Conservation (phyloP, 257 asterid species). For the Nemophila menziesii region DNA sequence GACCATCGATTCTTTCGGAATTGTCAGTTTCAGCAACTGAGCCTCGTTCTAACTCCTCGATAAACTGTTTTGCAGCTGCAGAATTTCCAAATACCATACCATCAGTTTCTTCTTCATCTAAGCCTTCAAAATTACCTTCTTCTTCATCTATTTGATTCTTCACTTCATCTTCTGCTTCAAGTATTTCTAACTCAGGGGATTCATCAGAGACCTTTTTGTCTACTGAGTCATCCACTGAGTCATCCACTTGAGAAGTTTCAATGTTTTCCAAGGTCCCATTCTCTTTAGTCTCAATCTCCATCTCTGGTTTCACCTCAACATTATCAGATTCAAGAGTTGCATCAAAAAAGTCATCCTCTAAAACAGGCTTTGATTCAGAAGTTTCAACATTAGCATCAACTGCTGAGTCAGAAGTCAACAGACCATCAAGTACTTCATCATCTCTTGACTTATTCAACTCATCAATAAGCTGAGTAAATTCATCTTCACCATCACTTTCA, state of each 20-base stretch:
- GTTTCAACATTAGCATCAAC: conserved; percentile 12
- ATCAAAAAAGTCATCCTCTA: conserved; percentile 9
- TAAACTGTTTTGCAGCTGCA: conserved; percentile 74
- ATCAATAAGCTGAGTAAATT: conserved; percentile 15
- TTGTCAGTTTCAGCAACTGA: conserved; percentile 35
- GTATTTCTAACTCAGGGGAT: conserved; percentile 22
- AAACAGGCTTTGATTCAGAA: conserved; percentile 8
- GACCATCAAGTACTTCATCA: conserved; percentile 14
- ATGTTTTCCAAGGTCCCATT: conserved; percentile 18
- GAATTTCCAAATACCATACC: conserved; percentile 79
- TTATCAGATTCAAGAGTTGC: conserved; percentile 11
- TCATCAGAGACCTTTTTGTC: conserved; percentile 17
- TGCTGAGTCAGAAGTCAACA: conserved; percentile 21
- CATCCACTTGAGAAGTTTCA: conserved; percentile 13
- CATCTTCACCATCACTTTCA: conserved; percentile 16
- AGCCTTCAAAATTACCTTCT: conserved; percentile 34
- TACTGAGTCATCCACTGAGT: conserved; percentile 6
- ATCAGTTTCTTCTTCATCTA: conserved; percentile 51
- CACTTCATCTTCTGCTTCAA: conserved; percentile 27
- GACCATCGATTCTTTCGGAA: conserved; percentile 64
- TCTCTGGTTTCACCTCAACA: conserved; percentile 12
- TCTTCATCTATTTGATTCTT: conserved; percentile 27
- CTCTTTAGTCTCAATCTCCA: conserved; percentile 15
- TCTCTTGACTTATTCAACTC: conserved; percentile 12
- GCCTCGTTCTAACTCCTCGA: conserved; percentile 76